A percentile compares a stretch with the other conserved stretches of the same genome.
Conservation (phyloP, 805 yeast species). For the Starmerella cellae region DNA sequence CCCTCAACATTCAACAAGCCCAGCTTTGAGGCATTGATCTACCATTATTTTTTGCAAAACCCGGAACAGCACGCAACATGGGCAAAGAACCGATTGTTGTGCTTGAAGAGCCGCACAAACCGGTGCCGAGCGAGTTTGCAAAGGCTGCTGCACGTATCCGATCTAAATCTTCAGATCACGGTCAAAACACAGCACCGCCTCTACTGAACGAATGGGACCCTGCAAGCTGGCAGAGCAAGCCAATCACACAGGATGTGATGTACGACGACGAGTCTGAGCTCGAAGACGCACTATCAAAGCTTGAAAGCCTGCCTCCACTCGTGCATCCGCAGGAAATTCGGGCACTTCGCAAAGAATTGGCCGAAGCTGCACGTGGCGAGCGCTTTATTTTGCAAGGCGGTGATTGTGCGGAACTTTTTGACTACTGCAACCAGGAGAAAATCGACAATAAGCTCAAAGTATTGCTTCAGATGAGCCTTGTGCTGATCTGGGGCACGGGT, state of each 20-base stretch:
- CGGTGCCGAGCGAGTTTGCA: slow-evolving; percentile 29
- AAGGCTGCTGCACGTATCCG: slow-evolving; percentile 30
- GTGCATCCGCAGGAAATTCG: slow-evolving; percentile 32
- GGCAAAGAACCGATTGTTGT: slow-evolving; percentile 22
- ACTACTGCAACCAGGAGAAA: slow-evolving; percentile 31
- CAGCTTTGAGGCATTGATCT: no score
- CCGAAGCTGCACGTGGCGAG: slow-evolving; percentile 32
- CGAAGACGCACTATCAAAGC: slow-evolving; percentile 31
- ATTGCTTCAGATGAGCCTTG: slow-evolving; percentile 33
- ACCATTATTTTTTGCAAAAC: no score
- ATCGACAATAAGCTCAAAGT: slow-evolving; percentile 34
- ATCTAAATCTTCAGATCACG: slow-evolving; percentile 25
- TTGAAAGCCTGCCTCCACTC: slow-evolving; percentile 33
- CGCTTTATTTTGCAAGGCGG: slow-evolving; percentile 36
- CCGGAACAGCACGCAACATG: no score
- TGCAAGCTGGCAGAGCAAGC: slow-evolving; percentile 33
- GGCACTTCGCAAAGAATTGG: slow-evolving; percentile 25
- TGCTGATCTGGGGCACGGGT: slow-evolving; percentile 33
- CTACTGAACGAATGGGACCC: slow-evolving; percentile 27
- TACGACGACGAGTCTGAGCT: slow-evolving; percentile 30
- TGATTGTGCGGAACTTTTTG: slow-evolving; percentile 35
- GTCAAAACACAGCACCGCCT: slow-evolving; percentile 9
- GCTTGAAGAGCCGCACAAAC: slow-evolving; percentile 27
- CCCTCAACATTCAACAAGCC: no score
- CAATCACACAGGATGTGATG: slow-evolving; percentile 33